A percentile compares a stretch with the other conserved stretches of the same genome.
phyloP scores from a whole-genome alignment of 257 asterid species.

The Cinchona pubescens region DNA sequence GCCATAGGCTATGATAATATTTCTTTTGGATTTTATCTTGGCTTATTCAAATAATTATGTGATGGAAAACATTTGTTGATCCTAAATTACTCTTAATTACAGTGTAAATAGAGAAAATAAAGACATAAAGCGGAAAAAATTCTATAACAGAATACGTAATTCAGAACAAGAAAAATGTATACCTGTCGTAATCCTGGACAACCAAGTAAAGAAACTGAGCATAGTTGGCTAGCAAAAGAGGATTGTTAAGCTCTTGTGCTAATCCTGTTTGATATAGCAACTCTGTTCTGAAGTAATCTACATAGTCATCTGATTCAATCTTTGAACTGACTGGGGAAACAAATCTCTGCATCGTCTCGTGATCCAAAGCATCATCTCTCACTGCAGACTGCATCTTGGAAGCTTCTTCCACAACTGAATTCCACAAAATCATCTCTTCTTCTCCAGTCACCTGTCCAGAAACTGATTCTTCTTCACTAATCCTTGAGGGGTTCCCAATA shows the following conservation, averaged over 20 bases:
- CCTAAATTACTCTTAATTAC: not conserved
- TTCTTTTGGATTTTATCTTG: not conserved
- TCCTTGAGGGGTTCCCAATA: constrained; percentile 33
- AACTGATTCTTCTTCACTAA: constrained; percentile 49
- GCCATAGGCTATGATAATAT: constrained; percentile 15
- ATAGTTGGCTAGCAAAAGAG: constrained; percentile 80
- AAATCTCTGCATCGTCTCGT: constrained; percentile 47
- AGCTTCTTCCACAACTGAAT: constrained; percentile 68
- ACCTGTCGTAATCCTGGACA: constrained; percentile 83
- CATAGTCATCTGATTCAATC: constrained; percentile 54
- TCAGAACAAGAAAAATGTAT: constrained; percentile 11
- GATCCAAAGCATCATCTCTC: constrained; percentile 57
- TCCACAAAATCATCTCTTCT: constrained; percentile 64
- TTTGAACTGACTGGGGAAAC: constrained; percentile 65
- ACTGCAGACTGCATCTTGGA: constrained; percentile 39
- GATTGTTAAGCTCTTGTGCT: constrained; percentile 62
- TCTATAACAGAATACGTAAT: not conserved
- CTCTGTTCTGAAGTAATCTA: constrained; percentile 52
- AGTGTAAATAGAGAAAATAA: constrained; percentile 19
- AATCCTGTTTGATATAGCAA: constrained; percentile 51
- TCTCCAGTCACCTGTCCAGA: constrained; percentile 41
- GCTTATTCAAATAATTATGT: not conserved
- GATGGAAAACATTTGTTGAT: constrained; percentile 6
- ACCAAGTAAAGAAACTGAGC: constrained; percentile 89
- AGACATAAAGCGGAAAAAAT: constrained; percentile 4